Conservation (phyloP, 2,329 filamentous ascomycete species). For the Sporothrix euskadiensis region DNA sequence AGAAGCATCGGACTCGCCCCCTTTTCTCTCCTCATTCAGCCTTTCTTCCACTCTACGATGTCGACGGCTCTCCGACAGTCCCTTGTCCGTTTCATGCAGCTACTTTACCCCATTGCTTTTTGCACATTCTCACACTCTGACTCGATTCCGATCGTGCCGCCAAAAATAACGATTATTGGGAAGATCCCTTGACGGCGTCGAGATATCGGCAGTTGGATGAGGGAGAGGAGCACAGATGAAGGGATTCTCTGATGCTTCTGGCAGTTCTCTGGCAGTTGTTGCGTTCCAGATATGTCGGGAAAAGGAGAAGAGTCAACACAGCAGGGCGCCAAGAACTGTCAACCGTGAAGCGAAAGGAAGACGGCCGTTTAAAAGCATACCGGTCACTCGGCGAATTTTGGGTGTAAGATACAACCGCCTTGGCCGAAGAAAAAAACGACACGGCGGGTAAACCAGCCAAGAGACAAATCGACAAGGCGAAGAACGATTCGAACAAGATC, state of each 20-base stretch:
- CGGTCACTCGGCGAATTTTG: background rate
- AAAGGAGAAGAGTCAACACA: background rate
- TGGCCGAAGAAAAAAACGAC: background rate
- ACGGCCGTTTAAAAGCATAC: background rate
- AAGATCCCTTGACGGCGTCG: constrained; percentile 1
- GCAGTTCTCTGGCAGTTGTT: background rate
- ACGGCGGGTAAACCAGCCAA: too few relatives aligned
- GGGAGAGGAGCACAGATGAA: background rate
- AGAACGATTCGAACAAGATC: background rate
- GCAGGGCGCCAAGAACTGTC: background rate
- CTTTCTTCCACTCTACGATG: background rate
- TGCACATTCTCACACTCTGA: background rate
- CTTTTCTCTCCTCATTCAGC: background rate
- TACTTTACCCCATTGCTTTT: background rate
- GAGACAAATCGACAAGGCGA: background rate
- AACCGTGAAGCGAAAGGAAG: background rate
- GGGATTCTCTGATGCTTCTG: background rate
- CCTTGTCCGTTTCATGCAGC: background rate
- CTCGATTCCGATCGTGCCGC: background rate
- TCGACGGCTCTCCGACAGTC: background rate
- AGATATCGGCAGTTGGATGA: constrained; percentile 9
- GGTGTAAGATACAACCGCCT: background rate
- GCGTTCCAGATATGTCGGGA: constrained; percentile 9
- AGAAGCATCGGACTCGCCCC: background rate
- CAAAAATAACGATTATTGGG: constrained; percentile 12